phyloP scores from a whole-genome alignment of 306 rosid genomes.

The Prunus persica region Prunus_persica_NCBIv2 NC_034011.1:23744001-23744500 shows the following conservation, averaged over 20 bases:
- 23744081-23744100: conserved; percentile 29
- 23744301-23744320: background rate
- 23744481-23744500: conserved; percentile 13
- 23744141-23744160: conserved; percentile 10
- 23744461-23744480: conserved; percentile 20
- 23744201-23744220: conserved; percentile 5
- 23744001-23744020: conserved; percentile 14
- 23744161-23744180: background rate
- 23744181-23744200: conserved; percentile 15
- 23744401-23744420: conserved; percentile 2
- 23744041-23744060: conserved; percentile 28
- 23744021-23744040: conserved; percentile 17
- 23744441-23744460: background rate
- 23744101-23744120: conserved; percentile 11
- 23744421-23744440: conserved; percentile 3
- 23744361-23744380: background rate
- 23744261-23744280: conserved; percentile 9
- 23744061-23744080: conserved; percentile 39
- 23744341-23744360: conserved; percentile 5
- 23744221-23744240: background rate
- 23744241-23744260: background rate
- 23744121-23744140: conserved; percentile 27
- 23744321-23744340: background rate
- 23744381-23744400: conserved; percentile 10
- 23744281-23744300: background rate